Conservation (phyloP, 495 filamentous ascomycete species). For the Arthonia radiata region DNA sequence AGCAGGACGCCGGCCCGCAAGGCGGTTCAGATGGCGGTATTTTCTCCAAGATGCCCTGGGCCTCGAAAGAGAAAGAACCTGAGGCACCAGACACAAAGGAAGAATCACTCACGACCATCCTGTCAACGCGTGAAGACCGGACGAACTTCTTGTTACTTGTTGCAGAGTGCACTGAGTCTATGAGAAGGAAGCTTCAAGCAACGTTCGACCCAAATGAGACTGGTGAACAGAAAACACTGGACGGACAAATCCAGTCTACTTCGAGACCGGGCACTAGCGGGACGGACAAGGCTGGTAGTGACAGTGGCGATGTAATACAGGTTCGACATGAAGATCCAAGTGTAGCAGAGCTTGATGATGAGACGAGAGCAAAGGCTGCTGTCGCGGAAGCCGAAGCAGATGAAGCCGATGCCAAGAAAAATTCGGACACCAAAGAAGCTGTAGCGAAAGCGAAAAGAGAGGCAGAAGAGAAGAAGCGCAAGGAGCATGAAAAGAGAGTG, state of each 20-base stretch:
- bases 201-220: slow-evolving; percentile 12
- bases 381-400: slow-evolving; percentile 7
- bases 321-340: too few species aligned
- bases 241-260: too few species aligned
- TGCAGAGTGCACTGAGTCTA: slow-evolving; percentile 14
- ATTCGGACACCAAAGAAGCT: neutral
- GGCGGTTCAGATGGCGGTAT: too few species aligned
- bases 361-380: too few species aligned
- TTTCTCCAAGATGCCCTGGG: too few species aligned
- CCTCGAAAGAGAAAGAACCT: too few species aligned
- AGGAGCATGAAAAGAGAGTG: slow-evolving; percentile 5
- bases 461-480: slow-evolving; percentile 8
- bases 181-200: slow-evolving; percentile 12
- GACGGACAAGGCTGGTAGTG: too few species aligned
- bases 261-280: too few species aligned
- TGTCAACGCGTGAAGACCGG: slow-evolving; percentile 12
- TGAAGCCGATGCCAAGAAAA: slow-evolving; percentile 7
- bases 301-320: too few species aligned
- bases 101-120: slow-evolving; percentile 13
- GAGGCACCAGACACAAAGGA: slow-evolving; percentile 7
- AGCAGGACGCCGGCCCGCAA: too few species aligned
- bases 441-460: slow-evolving; percentile 1
- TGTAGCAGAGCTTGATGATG: too few species aligned
- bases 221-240: neutral
- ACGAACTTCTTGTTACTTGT: slow-evolving; percentile 14